Conservation (phyloP, 176 grass and related monocot species). For the Saccharum spontaneum region DNA sequence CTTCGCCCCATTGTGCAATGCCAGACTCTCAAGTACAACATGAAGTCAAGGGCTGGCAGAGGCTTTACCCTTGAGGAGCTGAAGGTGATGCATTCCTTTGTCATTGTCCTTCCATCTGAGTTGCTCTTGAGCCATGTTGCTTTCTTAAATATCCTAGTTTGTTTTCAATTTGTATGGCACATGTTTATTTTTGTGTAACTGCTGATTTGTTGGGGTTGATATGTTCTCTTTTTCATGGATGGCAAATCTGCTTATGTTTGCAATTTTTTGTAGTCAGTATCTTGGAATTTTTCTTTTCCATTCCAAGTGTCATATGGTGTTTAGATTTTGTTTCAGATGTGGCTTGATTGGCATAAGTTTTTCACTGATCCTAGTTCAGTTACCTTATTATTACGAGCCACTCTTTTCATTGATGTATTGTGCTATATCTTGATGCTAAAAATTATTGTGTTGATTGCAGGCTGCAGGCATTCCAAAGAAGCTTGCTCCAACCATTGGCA, state of each 20-base stretch:
- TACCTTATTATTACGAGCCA: neutral
- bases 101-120: neutral
- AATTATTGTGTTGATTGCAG: slow-evolving; percentile 30
- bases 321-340: neutral
- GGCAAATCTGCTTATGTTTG: neutral
- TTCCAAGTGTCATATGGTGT: neutral
- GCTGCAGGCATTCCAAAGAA: slow-evolving; percentile 80
- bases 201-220: neutral
- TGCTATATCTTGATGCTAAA: neutral
- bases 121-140: neutral
- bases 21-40: slow-evolving; percentile 88
- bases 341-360: neutral
- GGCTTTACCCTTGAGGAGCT: slow-evolving; percentile 86
- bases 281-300: neutral
- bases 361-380: neutral
- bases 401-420: neutral
- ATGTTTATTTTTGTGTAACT: neutral
- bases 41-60: slow-evolving; percentile 89
- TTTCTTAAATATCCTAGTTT: neutral
- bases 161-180: neutral
- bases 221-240: neutral
- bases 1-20: slow-evolving; percentile 81
- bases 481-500: slow-evolving; percentile 78
- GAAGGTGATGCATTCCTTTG: slow-evolving; percentile 51
- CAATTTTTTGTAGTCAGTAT: neutral